phyloP scores from a whole-genome alignment of 139 green algal species.

The Chlamydomonas schloesseri region DNA sequence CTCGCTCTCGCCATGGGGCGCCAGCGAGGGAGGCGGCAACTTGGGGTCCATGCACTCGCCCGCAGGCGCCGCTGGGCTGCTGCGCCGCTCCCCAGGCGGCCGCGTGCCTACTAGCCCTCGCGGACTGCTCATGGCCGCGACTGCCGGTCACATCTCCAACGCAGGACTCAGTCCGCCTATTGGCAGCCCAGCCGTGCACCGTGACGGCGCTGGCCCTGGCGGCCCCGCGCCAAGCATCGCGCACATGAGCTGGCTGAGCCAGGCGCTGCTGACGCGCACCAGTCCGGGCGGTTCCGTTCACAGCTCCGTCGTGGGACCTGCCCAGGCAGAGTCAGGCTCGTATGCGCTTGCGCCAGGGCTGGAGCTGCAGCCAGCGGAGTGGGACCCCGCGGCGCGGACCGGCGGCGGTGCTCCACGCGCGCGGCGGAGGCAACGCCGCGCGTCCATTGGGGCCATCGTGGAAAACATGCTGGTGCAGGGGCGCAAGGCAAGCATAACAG shows the following conservation, averaged over 20 bases:
- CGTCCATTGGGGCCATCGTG: constrained; percentile 20
- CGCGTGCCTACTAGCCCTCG: neutral
- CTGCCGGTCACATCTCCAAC: too few relatives aligned
- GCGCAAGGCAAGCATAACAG: neutral
- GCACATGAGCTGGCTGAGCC: neutral
- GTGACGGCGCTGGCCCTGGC: neutral
- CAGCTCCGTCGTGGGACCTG: too few relatives aligned
- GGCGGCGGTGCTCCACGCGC: neutral
- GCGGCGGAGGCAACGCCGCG: constrained; percentile 20
- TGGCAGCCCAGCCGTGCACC: neutral
- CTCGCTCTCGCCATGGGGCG: too few relatives aligned
- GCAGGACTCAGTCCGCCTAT: neutral
- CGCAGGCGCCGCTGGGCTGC: neutral
- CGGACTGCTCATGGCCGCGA: neutral
- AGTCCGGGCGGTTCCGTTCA: neutral
- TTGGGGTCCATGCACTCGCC: too few relatives aligned
- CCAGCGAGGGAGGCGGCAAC: too few relatives aligned
- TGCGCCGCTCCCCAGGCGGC: neutral
- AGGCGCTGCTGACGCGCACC: neutral
- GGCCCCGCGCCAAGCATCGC: neutral
- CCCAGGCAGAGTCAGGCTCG: neutral
- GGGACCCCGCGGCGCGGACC: constrained; percentile 11
- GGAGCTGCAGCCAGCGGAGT: constrained; percentile 34
- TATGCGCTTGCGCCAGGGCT: neutral
- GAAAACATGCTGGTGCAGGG: neutral